Evolutionary conservation across 2,329 filamentous ascomycete species (phyloP).

Genomic region (Nemania serpens): DNA sequence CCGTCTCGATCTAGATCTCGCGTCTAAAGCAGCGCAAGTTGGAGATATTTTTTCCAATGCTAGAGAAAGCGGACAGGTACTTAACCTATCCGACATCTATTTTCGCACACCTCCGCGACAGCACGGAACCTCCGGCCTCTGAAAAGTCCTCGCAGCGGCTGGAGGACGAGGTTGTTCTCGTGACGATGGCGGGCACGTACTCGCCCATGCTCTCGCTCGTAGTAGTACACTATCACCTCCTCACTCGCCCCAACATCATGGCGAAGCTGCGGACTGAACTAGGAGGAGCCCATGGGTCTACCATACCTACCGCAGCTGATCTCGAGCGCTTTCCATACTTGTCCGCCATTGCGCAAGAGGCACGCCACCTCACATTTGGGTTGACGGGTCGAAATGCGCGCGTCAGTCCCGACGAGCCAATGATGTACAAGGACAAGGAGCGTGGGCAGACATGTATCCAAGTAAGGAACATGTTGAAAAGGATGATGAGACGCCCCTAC

Average conservation of each 20-base stretch:
- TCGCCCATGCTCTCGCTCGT: constrained; percentile 32
- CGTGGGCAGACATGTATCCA: too few relatives aligned
- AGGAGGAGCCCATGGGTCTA: constrained; percentile 3
- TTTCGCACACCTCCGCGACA: constrained; percentile 37
- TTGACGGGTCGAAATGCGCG: constrained; percentile 45
- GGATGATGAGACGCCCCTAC: background rate
- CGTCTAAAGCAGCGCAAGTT: constrained; percentile 9
- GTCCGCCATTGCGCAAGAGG: constrained; percentile 35
- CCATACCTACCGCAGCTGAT: constrained; percentile 20
- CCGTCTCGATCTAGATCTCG: constrained; percentile 14
- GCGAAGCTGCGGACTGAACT: constrained; percentile 31
- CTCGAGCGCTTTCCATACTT: constrained; percentile 27
- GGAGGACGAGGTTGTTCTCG: constrained; percentile 38
- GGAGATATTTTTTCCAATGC: constrained; percentile 9
- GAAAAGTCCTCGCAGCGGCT: constrained; percentile 40
- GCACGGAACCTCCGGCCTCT: constrained; percentile 31
- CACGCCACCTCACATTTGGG: constrained; percentile 44
- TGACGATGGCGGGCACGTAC: constrained; percentile 34
- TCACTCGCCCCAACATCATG: constrained; percentile 29
- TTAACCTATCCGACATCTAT: constrained; percentile 32
- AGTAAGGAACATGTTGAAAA: constrained; percentile 20
- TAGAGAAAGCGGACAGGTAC: constrained; percentile 6
- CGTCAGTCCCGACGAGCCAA: constrained; percentile 27
- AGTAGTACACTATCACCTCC: constrained; percentile 33
- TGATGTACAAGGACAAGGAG: constrained; percentile 28